Evolutionary conservation across 441 rosid species (phyloP), one percentile per base, ranked within the genome.

Genomic region (Erodium chrysanthum): DNA sequence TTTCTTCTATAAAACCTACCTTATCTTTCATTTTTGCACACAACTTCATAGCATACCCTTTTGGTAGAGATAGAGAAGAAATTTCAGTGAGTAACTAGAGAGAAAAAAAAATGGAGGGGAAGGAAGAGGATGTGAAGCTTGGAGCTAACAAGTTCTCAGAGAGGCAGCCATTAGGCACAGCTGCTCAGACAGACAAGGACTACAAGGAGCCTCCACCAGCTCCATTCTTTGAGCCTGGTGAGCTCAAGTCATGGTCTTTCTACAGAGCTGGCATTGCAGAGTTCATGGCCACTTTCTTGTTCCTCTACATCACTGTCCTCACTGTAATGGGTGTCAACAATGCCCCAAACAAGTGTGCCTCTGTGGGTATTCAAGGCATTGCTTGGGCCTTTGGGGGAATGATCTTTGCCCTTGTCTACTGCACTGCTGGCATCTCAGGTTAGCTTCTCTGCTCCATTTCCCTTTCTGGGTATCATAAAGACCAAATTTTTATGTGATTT

Each of bases 341-440:
- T 64, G 40, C 85, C 62, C 63, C 48, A 4, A 65, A 64, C 73
- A 77, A 66, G 73, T 84, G 88, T 2, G 12, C 74, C 46, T 73
- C 84, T 21, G 88, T 86, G 2, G 90, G 88, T 35, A 80, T 86
- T 63, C 90, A 86, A 77, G 90, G 89, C 37, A 85, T 85, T 65
- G 84, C 89, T 50, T 85, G 89, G 89, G 83, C 87, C 48, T 85
- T 85, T 42, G 90, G 90, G 37, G 90, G 90, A 76, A 86, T 84
- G 88, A 86, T 86, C 78, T 86, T 86, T 61, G 85, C 88, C 20
- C 90, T 86, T 68, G 90, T 86, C 56, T 86, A 86, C 78, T 86
- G 84, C 73, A 86, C 90, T 69, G 86, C 90, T 17, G 88, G 90
- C 27, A 82, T 86, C 70, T 86, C 90, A 64, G 86, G 88, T 81